Evolutionary conservation across 169 alveolate genomes (phyloP), one percentile per base, ranked within the genome.

Genomic region (Blepharisma undulans): DNA sequence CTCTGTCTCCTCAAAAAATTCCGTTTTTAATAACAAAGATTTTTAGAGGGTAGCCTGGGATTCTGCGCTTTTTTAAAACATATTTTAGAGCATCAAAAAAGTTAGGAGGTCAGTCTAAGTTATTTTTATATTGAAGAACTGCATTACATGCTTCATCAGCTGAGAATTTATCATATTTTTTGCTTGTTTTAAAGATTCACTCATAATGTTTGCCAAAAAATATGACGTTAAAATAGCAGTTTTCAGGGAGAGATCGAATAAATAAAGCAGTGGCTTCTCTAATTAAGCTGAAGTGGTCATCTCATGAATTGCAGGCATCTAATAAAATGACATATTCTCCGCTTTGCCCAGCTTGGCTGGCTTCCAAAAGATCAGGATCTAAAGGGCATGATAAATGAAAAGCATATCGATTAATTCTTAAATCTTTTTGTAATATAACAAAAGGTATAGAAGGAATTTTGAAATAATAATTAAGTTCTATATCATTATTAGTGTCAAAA

Each of bases 231-330:
- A 92, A 92, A 79, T 34, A 90, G 21, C 90, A 19, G 12, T 82
- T 78, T 85, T 78, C 76, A 90, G 85, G 90, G 60, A 90, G 92
- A 8, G 92, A 82, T 66, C 84, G 84, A 21, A 92, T 84, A 89
- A 92, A 92, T 71, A 92, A 74, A 2, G 77, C 14, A 16, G 90
- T n/a, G 21, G 95, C 89, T 84, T 92, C 80, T 21, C 60, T 85
- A 12, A 90, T 89, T 74, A 81, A 30, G 1, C 89, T 66, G 16
- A 92, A 84, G 33, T 78, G 21, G 22, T 25, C 32, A 10, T 92
- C 95, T 93, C 89, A 89, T 30, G 93, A 90, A n/a, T 93, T 92
- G 90, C 93, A 89, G 86, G 89, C 90, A 79, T 92, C 95, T 0
- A 92, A 29, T 77, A 92, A 72, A 79, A 92, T 89, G 18, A 92